These are phyloP conservation scores for Ogataea paraovalis DNA, from an alignment of 805 yeast species.

Conservation along the genomic window DNA sequence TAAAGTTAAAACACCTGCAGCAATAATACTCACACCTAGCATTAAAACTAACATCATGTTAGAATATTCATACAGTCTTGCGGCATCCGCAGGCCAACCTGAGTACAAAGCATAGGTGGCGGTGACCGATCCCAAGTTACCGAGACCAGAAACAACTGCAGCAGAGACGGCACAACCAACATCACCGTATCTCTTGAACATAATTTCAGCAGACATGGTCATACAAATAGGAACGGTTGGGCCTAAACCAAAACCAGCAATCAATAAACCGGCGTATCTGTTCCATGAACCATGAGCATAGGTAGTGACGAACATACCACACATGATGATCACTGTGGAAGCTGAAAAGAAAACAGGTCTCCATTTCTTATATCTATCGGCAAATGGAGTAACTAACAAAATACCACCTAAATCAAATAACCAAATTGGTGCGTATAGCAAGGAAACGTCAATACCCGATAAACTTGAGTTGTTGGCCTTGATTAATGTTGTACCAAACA, in stretches of 20 bases:
- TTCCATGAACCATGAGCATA: constrained; percentile 73
- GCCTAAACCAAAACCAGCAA: constrained; percentile 84
- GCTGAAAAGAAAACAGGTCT: constrained; percentile 61
- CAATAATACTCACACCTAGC: constrained; percentile 66
- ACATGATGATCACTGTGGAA: constrained; percentile 64
- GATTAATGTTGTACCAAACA: constrained; percentile 78
- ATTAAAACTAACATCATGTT: constrained; percentile 83
- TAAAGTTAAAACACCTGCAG: constrained; percentile 35
- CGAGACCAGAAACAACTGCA: constrained; percentile 81
- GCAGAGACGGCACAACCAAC: constrained; percentile 81
- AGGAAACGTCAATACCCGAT: constrained; percentile 63
- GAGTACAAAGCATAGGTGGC: constrained; percentile 81
- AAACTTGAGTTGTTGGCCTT: constrained; percentile 57
- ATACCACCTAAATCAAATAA: constrained; percentile 77
- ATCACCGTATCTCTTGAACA: constrained; percentile 69
- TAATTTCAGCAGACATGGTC: constrained; percentile 79
- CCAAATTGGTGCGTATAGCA: constrained; percentile 89
- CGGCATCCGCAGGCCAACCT: constrained; percentile 82
- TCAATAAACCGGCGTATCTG: constrained; percentile 72
- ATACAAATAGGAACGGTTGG: constrained; percentile 87
- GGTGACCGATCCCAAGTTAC: constrained; percentile 80
- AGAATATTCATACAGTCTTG: constrained; percentile 58
- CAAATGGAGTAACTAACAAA: constrained; percentile 69
- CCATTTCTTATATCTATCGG: constrained; percentile 59
- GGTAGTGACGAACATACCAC: constrained; percentile 73